Evolutionary conservation across 139 green algal species (phyloP).

Genomic region (Pleodorina starrii): DNA sequence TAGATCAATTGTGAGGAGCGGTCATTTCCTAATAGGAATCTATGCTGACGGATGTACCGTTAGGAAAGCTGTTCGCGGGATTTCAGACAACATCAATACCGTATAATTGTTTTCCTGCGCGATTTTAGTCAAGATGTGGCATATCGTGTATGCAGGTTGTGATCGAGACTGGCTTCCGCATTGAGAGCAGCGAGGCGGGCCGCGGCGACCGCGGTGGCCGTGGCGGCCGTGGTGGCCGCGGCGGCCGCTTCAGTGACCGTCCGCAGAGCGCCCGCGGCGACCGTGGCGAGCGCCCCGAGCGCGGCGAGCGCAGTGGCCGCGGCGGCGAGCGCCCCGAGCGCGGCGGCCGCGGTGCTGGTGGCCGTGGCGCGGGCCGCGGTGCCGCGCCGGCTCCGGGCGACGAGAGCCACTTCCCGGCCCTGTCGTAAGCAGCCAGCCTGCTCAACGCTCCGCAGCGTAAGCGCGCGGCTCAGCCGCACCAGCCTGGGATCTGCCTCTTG

Average conservation of each 20-base stretch:
- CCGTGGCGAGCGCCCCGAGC: neutral
- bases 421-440: slow-evolving; percentile 30
- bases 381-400: slow-evolving; percentile 41
- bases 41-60: too few species aligned
- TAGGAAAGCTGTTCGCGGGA: too few species aligned
- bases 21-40: too few species aligned
- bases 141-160: slow-evolving; percentile 13
- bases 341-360: slow-evolving; percentile 19
- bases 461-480: too few species aligned
- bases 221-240: slow-evolving; percentile 44
- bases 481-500: too few species aligned
- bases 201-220: slow-evolving; percentile 32
- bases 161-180: slow-evolving; percentile 62
- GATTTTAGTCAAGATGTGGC: too few species aligned
- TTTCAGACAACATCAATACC: too few species aligned
- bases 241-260: slow-evolving; percentile 26
- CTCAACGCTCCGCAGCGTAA: too few species aligned
- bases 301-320: slow-evolving; percentile 14
- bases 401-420: slow-evolving; percentile 58
- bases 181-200: slow-evolving; percentile 21
- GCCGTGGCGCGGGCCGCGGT: slow-evolving; percentile 34
- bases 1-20: too few species aligned
- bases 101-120: too few species aligned
- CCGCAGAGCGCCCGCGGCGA: neutral
- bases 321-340: slow-evolving; percentile 44